Conservation (phyloP, 306 rosid genomes). For the Dryas alaskensis region DNA sequence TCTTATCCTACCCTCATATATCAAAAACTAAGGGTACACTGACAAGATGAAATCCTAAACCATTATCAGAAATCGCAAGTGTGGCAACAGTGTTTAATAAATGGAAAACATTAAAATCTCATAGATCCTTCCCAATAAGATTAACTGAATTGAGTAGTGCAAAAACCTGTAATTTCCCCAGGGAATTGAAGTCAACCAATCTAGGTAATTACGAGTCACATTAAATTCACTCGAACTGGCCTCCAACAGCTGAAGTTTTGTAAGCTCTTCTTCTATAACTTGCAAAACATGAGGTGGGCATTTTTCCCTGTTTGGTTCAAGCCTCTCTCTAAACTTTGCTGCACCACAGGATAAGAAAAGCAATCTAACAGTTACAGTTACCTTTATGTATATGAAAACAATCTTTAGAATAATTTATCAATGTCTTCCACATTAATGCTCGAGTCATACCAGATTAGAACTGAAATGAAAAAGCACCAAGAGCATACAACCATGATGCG, state of each 20-base stretch:
- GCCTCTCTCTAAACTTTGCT: constrained; percentile 92
- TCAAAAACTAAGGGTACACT: background rate
- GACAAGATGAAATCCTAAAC: background rate
- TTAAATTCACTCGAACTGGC: constrained; percentile 98
- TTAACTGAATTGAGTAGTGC: constrained; percentile 5
- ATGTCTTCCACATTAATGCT: background rate
- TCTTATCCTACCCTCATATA: background rate
- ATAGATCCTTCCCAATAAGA: background rate
- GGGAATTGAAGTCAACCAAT: constrained; percentile 97
- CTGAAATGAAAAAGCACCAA: constrained; percentile 17
- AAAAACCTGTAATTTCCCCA: constrained; percentile 96
- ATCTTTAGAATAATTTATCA: constrained; percentile 19
- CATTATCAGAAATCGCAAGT: background rate
- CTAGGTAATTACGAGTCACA: constrained; percentile 95
- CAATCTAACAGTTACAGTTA: constrained; percentile 20
- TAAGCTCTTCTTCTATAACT: constrained; percentile 95
- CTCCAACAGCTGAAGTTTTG: constrained; percentile 88
- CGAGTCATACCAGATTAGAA: constrained; percentile 4
- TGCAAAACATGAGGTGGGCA: constrained; percentile 89
- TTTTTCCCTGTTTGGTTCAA: constrained; percentile 92
- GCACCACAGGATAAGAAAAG: constrained; percentile 21
- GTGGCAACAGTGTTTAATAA: background rate
- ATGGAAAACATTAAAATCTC: background rate
- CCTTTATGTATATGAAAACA: constrained; percentile 11
- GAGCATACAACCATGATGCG: background rate